Base-by-base conservation (phyloP, 2,329 filamentous ascomycete genomes). In the Coniochaeta prunicola region DNA sequence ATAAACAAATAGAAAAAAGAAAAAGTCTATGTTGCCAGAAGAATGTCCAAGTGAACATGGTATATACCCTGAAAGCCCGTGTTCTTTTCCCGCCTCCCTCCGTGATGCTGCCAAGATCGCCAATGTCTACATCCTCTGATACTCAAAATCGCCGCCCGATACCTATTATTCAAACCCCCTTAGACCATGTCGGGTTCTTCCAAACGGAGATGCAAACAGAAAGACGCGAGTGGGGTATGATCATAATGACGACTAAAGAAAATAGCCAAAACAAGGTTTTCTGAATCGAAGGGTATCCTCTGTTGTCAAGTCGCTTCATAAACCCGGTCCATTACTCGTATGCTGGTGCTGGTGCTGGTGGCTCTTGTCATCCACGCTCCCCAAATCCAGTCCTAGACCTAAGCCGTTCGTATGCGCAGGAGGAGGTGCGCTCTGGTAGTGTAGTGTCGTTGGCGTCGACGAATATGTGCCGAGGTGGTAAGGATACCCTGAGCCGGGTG, bases 391-490 rank as follows among this genome's bases (percentile, higher is more conserved):
- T 19, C 54, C 54, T 17, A 56, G 19, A 2, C 36, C 54, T 4
- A 56, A 13, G 19, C 54, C 54, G 15, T 56, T 56, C 12, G 53
- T 21, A 34, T 55, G 53, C 7, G 53, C 21, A 2, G 53, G n/a
- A 19, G 33, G 24, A 33, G 28, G 31, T 2, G 55, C 34, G 21
- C 58, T 28, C 33, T 48, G 60, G 34, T 55, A 57, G 28, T 42
- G 42, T 36, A 62, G 10, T 17, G 30, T 36, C 21, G 56, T 58
- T 17, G 59, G 36, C 54, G 54, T 57, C 2, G 57, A 58, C 3
- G 38, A 26, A 56, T 59, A 60, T 12, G 56, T n/a, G 53, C 31
- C 56, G 34, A 19, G 57, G 45, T 26, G 57, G 48, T 60, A 60
- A 0, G 42, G 55, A 38, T 61, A 60, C 8, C 33, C 57, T 21